Evolutionary conservation across 75 land plant genomes (phyloP).

Genomic region (Isoetes taiwanensis): DNA sequence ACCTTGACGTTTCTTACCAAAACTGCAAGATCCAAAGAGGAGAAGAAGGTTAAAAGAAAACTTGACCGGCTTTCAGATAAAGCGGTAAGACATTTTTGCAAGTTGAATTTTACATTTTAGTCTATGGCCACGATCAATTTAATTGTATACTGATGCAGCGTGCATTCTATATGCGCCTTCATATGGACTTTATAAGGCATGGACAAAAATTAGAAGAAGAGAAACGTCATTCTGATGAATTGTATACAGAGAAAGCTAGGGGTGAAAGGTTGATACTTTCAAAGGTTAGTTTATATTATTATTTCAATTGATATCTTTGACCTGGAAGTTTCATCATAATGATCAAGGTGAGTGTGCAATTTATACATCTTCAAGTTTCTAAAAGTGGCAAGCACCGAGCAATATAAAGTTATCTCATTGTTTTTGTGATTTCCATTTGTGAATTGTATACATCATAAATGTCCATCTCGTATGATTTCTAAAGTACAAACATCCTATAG

Average conservation of each 20-base stretch:
- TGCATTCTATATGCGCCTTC: slow-evolving; percentile 23
- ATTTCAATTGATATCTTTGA: no score
- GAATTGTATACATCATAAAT: background rate
- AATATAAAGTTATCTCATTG: background rate
- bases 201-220: slow-evolving; percentile 24
- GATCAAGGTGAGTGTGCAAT: background rate
- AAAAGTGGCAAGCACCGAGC: background rate
- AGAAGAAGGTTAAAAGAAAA: slow-evolving; percentile 1
- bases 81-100: slow-evolving; percentile 5
- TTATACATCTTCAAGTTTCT: background rate
- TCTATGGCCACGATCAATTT: background rate
- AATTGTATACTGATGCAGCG: slow-evolving; percentile 5
- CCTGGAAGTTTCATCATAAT: no score
- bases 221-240: slow-evolving; percentile 9
- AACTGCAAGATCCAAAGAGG: background rate
- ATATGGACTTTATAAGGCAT: slow-evolving; percentile 25
- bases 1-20: slow-evolving; percentile 15
- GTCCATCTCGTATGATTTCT: background rate
- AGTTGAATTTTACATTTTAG: background rate
- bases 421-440: background rate
- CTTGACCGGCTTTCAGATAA: slow-evolving; percentile 1
- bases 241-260: slow-evolving; percentile 20
- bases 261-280: slow-evolving; percentile 15
- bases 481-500: no score
- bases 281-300: slow-evolving; percentile 11